Conservation (phyloP, 805 yeast species). For the Wickerhamiella azyma region DNA sequence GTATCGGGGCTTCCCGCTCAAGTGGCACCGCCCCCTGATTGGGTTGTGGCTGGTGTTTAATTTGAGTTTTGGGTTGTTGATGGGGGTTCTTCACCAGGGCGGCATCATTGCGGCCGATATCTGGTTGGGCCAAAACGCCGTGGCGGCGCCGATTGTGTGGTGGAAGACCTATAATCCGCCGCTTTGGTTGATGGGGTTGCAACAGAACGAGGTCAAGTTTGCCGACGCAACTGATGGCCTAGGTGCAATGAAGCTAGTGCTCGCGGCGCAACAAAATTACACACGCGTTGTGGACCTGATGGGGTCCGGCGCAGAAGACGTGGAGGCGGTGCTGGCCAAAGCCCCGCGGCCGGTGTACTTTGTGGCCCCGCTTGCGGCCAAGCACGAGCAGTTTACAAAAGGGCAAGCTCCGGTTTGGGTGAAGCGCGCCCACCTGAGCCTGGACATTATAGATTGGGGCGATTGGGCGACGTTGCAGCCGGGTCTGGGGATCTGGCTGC, state of each 20-base stretch:
- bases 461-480: constrained; percentile 38
- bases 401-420: constrained; percentile 16
- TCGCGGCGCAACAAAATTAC: constrained; percentile 3
- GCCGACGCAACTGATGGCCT: constrained; percentile 14
- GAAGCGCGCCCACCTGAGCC: constrained; percentile 38
- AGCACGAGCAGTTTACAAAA: neutral
- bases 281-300: constrained; percentile 33
- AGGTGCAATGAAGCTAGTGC: neutral
- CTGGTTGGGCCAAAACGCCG: constrained; percentile 18
- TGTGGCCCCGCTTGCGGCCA: constrained; percentile 30
- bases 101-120: constrained; percentile 63
- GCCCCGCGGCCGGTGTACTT: constrained; percentile 19
- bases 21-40: constrained; percentile 14
- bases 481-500: constrained; percentile 31
- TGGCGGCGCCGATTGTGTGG: constrained; percentile 41
- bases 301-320: constrained; percentile 30
- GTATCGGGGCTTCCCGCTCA: constrained; percentile 14
- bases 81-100: constrained; percentile 82
- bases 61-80: constrained; percentile 38
- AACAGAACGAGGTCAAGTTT: constrained; percentile 17
- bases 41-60: constrained; percentile 55
- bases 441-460: constrained; percentile 56
- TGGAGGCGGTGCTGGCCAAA: constrained; percentile 20
- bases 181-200: constrained; percentile 52
- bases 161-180: constrained; percentile 96